These are phyloP conservation scores for Diaporthe australafricana DNA, from an alignment of 2,329 filamentous ascomycete species.

Conservation along the genomic window DNA sequence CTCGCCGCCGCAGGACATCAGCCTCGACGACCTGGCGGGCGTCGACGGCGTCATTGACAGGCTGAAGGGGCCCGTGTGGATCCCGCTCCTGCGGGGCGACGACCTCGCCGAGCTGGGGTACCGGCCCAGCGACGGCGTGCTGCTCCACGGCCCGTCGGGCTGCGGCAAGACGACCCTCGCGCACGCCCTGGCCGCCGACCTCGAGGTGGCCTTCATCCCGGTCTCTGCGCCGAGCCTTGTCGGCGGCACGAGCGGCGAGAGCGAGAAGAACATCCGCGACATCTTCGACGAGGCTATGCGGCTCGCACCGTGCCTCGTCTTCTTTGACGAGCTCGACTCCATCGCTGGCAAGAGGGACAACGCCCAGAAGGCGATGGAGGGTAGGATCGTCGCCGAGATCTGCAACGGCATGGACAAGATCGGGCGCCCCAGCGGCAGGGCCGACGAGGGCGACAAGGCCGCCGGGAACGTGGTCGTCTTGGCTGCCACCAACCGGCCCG, in stretches of 20 bases:
- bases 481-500: constrained; percentile 89
- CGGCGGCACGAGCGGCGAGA: constrained; percentile 89
- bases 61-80: constrained; percentile 76
- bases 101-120: constrained; percentile 74
- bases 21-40: constrained; percentile 79
- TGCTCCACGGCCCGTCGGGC: constrained; percentile 85
- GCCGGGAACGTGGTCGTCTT: constrained; percentile 88
- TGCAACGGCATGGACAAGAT: constrained; percentile 89
- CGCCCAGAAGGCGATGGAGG: constrained; percentile 89
- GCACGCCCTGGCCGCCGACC: constrained; percentile 80
- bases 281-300: constrained; percentile 89
- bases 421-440: constrained; percentile 76
- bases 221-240: constrained; percentile 86
- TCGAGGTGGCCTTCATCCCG: constrained; percentile 82
- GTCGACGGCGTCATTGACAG: constrained; percentile 78
- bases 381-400: constrained; percentile 85
- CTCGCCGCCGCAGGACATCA: constrained; percentile 74
- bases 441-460: constrained; percentile 82
- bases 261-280: constrained; percentile 86
- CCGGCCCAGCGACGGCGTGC: constrained; percentile 78
- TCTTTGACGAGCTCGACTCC: constrained; percentile 92
- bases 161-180: constrained; percentile 90
- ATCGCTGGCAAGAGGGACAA: constrained; percentile 89
- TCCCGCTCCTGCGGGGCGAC: constrained; percentile 77
- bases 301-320: constrained; percentile 88